Conservation (phyloP, 345 rosid species). For the Moricandia moricandioides region DNA sequence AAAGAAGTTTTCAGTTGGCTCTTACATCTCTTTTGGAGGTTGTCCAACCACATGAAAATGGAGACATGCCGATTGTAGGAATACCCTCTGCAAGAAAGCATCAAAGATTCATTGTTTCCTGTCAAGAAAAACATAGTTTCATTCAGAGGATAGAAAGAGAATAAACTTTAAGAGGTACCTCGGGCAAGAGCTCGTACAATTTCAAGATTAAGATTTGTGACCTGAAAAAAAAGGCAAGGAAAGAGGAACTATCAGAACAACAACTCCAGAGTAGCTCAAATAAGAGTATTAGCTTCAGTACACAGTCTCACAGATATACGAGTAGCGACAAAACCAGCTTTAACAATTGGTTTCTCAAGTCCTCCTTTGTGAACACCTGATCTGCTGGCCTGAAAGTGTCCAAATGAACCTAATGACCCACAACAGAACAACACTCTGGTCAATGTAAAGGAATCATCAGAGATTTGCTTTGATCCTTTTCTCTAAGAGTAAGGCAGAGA, state of each 20-base stretch:
- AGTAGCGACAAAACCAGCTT: constrained; percentile 93
- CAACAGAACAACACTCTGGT: background rate
- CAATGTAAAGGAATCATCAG: background rate
- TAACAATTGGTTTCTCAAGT: constrained; percentile 60
- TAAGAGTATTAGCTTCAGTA: background rate
- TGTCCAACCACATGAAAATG: constrained; percentile 79
- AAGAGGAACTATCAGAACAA: background rate
- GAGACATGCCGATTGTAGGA: constrained; percentile 86
- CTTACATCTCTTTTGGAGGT: constrained; percentile 68
- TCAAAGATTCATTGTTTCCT: background rate
- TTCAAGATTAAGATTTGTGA: constrained; percentile 79
- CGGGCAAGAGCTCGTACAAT: constrained; percentile 88
- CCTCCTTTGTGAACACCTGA: constrained; percentile 97
- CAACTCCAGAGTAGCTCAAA: background rate
- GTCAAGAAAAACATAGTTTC: background rate
- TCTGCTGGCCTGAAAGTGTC: constrained; percentile 95
- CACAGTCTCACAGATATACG: constrained; percentile 69
- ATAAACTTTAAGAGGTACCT: constrained; percentile 45
- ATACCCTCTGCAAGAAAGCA: constrained; percentile 74
- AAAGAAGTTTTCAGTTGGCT: constrained; percentile 18
- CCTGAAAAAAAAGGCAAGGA: constrained; percentile 46
- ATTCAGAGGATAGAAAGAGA: background rate
- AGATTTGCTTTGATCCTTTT: background rate
- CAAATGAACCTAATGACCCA: constrained; percentile 70
- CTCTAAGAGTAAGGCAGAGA: background rate